Base-by-base conservation (phyloP, 148 eudicot species). In the Mesembryanthemum crystallinum region DNA sequence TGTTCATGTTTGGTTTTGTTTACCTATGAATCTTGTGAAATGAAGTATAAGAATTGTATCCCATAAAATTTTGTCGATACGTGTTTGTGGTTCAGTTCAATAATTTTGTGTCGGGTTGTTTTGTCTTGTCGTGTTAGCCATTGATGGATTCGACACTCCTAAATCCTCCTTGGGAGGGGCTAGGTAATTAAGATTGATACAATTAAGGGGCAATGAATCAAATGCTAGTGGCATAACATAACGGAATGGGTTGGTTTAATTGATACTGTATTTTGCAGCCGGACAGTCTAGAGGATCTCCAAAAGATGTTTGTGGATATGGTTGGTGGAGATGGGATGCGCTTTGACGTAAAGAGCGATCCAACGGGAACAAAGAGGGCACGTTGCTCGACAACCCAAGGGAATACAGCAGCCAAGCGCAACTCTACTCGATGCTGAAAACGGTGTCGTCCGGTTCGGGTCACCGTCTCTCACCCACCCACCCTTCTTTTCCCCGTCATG, bases 281-380 rank as follows among this genome's bases (percentile, higher is more conserved):
- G 75, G 97, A 94, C 69, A 91, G 88, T 74, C 51, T 89, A 76
- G 98, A 94, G 82, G 98, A 94, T 69, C 87, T 94, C 62, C 98
- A 94, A 74, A 84, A 87, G 83, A 85, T 88, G 76, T 91, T 94
- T 61, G 88, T 91, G 85, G 98, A 91, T 0, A 84, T 92, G 79
- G 93, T 91, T 58, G 92, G 94, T 58, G 89, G 85, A 4, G 96
- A 89, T 89, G 82, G 89, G 61, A 86, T 83, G 81, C 59, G 76
- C 61, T 83, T 77, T 80, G 80, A 81, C 71, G 76, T 74, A 23
- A 76, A 47, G 13, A 21, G 66, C 0, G 76, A 89, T 85, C 91
- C 71, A 51, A 84, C 86, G 81, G 74, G 84, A 5, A 72, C 73
- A 24, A 91, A 88, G 77, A 79, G 88, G 79, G 61, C 85, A 62